Percentiles rank a stretch among this genome's conserved stretches.
phyloP scores from a whole-genome alignment of 345 rosid species.

The Abelmoschus esculentus region DNA sequence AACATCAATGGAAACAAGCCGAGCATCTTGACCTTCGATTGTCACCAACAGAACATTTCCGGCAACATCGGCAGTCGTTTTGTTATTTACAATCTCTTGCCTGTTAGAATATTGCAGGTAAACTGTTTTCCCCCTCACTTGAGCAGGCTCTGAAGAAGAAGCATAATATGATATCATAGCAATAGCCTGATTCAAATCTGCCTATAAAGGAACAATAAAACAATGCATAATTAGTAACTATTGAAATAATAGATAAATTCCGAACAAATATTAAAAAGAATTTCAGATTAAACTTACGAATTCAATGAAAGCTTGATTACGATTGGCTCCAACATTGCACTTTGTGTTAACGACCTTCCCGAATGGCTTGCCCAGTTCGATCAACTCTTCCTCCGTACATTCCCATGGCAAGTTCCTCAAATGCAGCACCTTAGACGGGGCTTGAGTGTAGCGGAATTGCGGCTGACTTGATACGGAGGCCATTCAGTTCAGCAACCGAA shows the following conservation, averaged over 20 bases:
- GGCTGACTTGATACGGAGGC: constrained; percentile 96
- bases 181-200: constrained; percentile 92
- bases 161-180: constrained; percentile 96
- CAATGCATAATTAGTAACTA: constrained; percentile 1
- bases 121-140: constrained; percentile 98
- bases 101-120: constrained; percentile 96
- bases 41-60: constrained; percentile 94
- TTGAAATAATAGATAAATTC: not conserved
- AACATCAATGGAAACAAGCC: constrained; percentile 97
- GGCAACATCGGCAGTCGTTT: constrained; percentile 94
- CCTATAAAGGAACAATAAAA: constrained; percentile 31
- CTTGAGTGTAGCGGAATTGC: constrained; percentile 96
- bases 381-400: constrained; percentile 88
- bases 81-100: constrained; percentile 97
- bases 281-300: constrained; percentile 50
- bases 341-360: constrained; percentile 92
- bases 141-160: constrained; percentile 96
- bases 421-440: constrained; percentile 98
- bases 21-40: constrained; percentile 90
- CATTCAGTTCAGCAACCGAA: constrained; percentile 37
- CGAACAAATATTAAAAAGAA: not conserved
- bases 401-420: constrained; percentile 99
- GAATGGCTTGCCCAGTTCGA: constrained; percentile 96
- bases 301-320: constrained; percentile 96
- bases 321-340: constrained; percentile 98